phyloP scores from a whole-genome alignment of 2,329 filamentous ascomycete genomes.

The Aspergillus calidoustus region DNA sequence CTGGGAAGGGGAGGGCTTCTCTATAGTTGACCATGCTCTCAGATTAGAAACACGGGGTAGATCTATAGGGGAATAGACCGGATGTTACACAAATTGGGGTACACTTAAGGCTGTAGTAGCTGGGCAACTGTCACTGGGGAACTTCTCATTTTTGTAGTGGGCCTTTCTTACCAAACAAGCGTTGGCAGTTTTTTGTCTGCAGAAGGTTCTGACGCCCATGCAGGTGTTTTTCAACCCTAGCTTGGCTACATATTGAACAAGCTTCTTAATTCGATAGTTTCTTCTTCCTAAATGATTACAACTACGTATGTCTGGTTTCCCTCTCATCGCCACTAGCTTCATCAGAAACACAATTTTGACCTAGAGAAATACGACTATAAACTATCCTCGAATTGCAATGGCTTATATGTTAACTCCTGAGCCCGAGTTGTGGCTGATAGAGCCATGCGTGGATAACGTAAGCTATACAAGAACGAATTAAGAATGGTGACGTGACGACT shows the following conservation, averaged over 20 bases:
- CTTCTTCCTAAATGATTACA: no score
- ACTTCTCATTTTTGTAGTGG: no score
- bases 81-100: background rate
- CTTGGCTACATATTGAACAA: no score
- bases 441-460: background rate
- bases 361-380: no score
- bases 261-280: no score
- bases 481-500: background rate
- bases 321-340: no score
- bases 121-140: background rate
- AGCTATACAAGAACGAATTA: background rate
- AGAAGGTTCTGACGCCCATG: no score
- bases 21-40: background rate
- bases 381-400: background rate
- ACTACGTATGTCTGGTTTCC: no score
- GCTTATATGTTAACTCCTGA: background rate
- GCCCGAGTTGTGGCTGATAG: background rate
- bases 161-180: no score
- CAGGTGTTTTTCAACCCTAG: no score
- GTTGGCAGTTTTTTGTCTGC: no score
- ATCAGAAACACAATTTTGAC: no score
- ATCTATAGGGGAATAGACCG: background rate
- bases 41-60: background rate
- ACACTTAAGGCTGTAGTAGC: background rate
- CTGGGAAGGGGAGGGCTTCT: conserved; percentile 9